These are phyloP conservation scores for Helicocarpus griseus DNA, from an alignment of 2,329 filamentous ascomycete genomes.

Conservation along the genomic window DNA sequence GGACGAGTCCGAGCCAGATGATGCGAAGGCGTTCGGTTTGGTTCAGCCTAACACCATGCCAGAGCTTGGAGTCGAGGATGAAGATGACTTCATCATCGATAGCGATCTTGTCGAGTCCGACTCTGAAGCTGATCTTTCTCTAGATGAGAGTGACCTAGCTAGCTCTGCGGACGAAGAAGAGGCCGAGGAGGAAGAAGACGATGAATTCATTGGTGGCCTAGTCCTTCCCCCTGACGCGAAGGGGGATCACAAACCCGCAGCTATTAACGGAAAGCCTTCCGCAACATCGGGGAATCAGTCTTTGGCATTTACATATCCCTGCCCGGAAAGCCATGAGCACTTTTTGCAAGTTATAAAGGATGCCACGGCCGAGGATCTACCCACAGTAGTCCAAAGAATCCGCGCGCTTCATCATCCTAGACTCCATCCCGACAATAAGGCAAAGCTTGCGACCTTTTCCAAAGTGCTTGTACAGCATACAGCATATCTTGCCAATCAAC, in stretches of 20 bases:
- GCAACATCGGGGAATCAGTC: constrained; percentile 42
- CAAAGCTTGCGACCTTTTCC: constrained; percentile 55
- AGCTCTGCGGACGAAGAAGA: constrained; percentile 44
- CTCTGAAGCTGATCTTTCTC: constrained; percentile 43
- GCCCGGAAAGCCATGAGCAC: constrained; percentile 68
- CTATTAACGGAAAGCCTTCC: constrained; percentile 16
- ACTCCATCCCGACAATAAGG: constrained; percentile 74
- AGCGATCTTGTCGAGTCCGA: constrained; percentile 78
- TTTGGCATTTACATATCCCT: constrained; percentile 76
- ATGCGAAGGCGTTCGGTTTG: constrained; percentile 53
- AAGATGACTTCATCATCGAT: constrained; percentile 88
- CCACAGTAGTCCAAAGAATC: constrained; percentile 77
- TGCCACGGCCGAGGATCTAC: constrained; percentile 55
- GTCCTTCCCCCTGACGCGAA: constrained; percentile 39
- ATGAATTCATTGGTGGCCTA: constrained; percentile 64
- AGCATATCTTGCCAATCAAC: constrained; percentile 45
- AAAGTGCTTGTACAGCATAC: constrained; percentile 45
- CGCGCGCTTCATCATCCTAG: constrained; percentile 87
- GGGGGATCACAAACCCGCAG: neutral
- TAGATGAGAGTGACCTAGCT: constrained; percentile 27
- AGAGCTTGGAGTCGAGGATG: constrained; percentile 69
- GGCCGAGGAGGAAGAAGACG: constrained; percentile 51
- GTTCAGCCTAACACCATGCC: constrained; percentile 39
- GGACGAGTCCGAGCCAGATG: constrained; percentile 41
- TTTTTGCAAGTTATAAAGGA: constrained; percentile 56